These are phyloP conservation scores for Xylaria flabelliformis DNA, from an alignment of 495 filamentous ascomycete species.

Conservation along the genomic window DNA sequence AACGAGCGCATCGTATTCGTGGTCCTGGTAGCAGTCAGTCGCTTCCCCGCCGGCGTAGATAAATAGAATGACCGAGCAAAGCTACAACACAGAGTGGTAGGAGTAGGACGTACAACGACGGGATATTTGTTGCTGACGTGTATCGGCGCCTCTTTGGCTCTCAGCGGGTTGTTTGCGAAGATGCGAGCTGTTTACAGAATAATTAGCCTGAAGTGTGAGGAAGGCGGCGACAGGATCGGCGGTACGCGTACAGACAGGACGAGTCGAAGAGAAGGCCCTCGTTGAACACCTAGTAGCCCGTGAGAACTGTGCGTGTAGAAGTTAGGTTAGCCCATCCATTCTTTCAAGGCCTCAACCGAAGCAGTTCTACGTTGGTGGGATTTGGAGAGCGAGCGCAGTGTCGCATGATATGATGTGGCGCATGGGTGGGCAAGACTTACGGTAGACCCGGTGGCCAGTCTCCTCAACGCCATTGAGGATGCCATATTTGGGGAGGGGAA, in stretches of 20 bases:
- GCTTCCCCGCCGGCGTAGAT: background rate
- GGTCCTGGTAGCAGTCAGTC: constrained; percentile 49
- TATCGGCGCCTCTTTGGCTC: constrained; percentile 88
- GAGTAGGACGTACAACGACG: constrained; percentile 74
- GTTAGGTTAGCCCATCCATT: constrained; percentile 1
- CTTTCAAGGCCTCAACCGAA: background rate
- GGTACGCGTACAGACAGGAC: constrained; percentile 70
- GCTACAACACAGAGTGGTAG: background rate
- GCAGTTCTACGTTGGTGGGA: background rate
- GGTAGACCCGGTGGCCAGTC: constrained; percentile 51
- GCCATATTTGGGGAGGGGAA: constrained; percentile 43
- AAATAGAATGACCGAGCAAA: background rate
- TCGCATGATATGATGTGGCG: constrained; percentile 30
- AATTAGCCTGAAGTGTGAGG: constrained; percentile 25
- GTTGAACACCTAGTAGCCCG: constrained; percentile 58
- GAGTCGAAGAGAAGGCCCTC: constrained; percentile 84
- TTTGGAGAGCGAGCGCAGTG: background rate
- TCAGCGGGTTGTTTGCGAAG: constrained; percentile 80
- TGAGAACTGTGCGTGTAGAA: constrained; percentile 48
- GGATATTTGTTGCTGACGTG: constrained; percentile 87
- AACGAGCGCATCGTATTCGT: constrained; percentile 80
- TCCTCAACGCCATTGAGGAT: constrained; percentile 59
- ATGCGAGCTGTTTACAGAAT: constrained; percentile 61
- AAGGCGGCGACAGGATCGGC: background rate
- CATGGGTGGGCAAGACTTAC: constrained; percentile 42